A percentile compares a stretch with the other conserved stretches of the same genome.
Evolutionary conservation across 2,329 filamentous ascomycete species (phyloP).

Genomic region (Tolypocladium paradoxum): DNA sequence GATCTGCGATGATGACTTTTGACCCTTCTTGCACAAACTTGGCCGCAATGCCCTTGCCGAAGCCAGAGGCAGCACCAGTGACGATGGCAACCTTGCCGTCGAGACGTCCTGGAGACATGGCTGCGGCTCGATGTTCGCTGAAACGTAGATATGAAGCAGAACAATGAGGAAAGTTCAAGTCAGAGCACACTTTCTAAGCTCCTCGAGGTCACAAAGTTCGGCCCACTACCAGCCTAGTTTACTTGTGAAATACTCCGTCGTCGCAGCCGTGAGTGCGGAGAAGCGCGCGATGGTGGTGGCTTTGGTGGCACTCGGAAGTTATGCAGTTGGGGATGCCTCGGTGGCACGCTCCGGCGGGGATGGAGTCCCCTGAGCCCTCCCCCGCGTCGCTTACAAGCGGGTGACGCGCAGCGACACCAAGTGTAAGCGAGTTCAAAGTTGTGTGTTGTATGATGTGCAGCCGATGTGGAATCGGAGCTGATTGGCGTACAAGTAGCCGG

Average conservation of each 20-base stretch:
- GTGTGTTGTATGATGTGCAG: too few relatives aligned
- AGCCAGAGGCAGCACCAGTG: slow-evolving; percentile 49
- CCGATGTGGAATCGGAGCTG: too few relatives aligned
- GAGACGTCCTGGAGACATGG: slow-evolving; percentile 20
- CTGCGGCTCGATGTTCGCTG: background rate
- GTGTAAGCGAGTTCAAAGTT: too few relatives aligned
- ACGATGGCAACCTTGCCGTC: slow-evolving; percentile 31
- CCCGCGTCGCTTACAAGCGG: background rate
- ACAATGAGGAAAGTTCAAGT: background rate
- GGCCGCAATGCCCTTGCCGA: slow-evolving; percentile 50
- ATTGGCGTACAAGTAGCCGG: background rate
- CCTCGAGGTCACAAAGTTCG: background rate
- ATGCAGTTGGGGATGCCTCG: background rate
- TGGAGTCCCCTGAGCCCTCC: background rate
- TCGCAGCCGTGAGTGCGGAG: background rate
- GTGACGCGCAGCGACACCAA: too few relatives aligned
- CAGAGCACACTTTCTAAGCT: background rate
- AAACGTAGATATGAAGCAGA: background rate
- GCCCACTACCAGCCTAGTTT: background rate
- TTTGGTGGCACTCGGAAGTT: background rate
- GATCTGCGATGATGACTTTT: slow-evolving; percentile 51
- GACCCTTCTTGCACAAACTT: slow-evolving; percentile 50
- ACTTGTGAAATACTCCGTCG: background rate
- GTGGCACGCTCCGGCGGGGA: background rate
- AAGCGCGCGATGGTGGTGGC: background rate